Evolutionary conservation across 176 grass and related monocot species (phyloP), one percentile per base, ranked within the genome.

Genomic region (Luzula sylvatica): DNA sequence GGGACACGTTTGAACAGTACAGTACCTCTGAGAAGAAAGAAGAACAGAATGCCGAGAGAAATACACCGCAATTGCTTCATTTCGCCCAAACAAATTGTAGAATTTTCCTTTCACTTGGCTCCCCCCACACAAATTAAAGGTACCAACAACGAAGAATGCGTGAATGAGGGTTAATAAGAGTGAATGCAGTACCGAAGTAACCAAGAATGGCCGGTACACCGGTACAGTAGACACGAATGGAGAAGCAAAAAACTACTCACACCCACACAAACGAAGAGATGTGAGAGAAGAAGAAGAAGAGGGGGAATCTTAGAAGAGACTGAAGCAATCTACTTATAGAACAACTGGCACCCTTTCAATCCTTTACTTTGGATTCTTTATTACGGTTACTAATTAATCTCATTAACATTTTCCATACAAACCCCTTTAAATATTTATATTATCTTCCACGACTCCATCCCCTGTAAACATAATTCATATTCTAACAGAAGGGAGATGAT

Each of bases 21-120:
- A 64, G 14, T 49, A 64, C 59, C 59, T 64, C 43, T 50, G 16
- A 64, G 59, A 64, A 64, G 43, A 32, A 64, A 64, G 59, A 64
- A 64, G 25, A 64, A 18, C 23, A 64, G 42, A 64, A 64, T 64
- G 43, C 43, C 47, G 43, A 32, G 11, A 64, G 26, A 32, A 48
- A 64, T 32, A 64, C 0, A 5, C 59, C 43, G 16, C 15, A 64
- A 49, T 64, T 64, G 59, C 59, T 47, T 20, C 59, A 64, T 64
- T 64, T 35, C 1, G 30, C 16, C 19, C 25, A 21, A 32, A 64
- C 59, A 48, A 64, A 35, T 35, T 30, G 26, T 35, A 13, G 17
- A 29, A 26, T 47, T 25, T 19, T 17, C 57, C 40, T 41, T 46
- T 0, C 45, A 29, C 3, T 21, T 29, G 15, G 30, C 30, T 35